Percentiles rank a stretch among this genome's conserved stretches.
phyloP scores from a whole-genome alignment of 768 basidiomycete genomes.

The Lactarius hatsudake region DNA sequence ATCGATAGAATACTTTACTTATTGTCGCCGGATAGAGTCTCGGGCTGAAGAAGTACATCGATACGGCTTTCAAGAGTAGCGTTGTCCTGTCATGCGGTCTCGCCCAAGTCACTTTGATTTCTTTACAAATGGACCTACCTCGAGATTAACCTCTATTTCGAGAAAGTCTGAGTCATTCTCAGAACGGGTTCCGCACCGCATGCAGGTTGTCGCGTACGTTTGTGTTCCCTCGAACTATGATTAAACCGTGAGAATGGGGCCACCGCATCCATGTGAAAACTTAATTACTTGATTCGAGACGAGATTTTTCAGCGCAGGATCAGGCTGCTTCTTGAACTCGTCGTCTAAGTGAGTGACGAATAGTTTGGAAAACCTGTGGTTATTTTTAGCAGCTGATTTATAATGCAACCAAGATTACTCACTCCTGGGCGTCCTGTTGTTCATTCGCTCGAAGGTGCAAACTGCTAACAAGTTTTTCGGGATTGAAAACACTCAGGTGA shows the following conservation, averaged over 20 bases:
- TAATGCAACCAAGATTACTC: constrained; percentile 29
- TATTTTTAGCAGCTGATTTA: constrained; percentile 11
- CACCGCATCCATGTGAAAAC: constrained; percentile 1
- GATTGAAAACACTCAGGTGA: constrained; percentile 71
- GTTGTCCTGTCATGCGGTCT: constrained; percentile 48
- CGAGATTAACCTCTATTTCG: constrained; percentile 85
- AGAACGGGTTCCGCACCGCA: constrained; percentile 63
- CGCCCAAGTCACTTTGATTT: background rate
- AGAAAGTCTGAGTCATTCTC: constrained; percentile 72
- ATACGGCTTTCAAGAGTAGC: constrained; percentile 74
- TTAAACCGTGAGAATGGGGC: constrained; percentile 2
- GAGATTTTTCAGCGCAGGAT: constrained; percentile 59
- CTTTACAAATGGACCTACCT: constrained; percentile 42
- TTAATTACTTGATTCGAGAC: constrained; percentile 65
- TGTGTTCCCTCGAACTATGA: constrained; percentile 83
- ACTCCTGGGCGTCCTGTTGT: constrained; percentile 99
- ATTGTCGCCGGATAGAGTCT: constrained; percentile 79
- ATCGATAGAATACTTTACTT: constrained; percentile 45
- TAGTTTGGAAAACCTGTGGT: constrained; percentile 81
- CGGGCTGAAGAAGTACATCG: constrained; percentile 59
- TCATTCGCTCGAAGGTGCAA: constrained; percentile 76
- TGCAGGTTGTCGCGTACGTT: constrained; percentile 78
- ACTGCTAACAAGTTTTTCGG: constrained; percentile 79
- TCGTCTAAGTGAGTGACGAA: constrained; percentile 87
- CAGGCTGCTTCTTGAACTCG: constrained; percentile 82